Evolutionary conservation across 129 eudicot species (phyloP).

Genomic region (Tagetes erecta): DNA sequence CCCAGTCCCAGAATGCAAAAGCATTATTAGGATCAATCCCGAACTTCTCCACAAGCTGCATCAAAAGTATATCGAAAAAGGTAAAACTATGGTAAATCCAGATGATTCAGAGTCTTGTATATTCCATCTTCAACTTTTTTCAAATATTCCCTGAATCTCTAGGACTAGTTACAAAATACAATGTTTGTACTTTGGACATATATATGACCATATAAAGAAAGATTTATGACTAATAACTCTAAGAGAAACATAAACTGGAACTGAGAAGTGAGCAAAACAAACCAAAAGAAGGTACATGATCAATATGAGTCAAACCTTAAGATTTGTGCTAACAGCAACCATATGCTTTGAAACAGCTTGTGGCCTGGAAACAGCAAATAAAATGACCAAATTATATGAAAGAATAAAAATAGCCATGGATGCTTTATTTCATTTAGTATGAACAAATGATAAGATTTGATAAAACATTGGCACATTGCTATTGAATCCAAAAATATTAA

Average conservation of each 20-base stretch:
- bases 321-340: constrained; percentile 99
- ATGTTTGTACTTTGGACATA: background rate
- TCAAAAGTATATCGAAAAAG: background rate
- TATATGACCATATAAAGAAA: constrained; percentile 2
- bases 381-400: constrained; percentile 4
- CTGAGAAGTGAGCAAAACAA: constrained; percentile 6
- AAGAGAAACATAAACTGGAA: background rate
- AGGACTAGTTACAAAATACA: background rate
- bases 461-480: background rate
- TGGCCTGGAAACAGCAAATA: constrained; percentile 51
- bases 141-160: background rate
- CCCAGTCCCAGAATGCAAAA: constrained; percentile 99
- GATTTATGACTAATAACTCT: background rate
- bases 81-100: constrained; percentile 20
- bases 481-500: background rate
- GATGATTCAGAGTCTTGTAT: background rate
- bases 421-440: background rate
- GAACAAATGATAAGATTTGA: background rate
- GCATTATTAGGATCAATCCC: constrained; percentile 98
- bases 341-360: constrained; percentile 95
- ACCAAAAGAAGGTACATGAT: background rate
- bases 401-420: background rate
- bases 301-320: constrained; percentile 43
- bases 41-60: constrained; percentile 96
- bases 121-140: background rate